Base-by-base conservation (phyloP, 345 rosid genomes). In the Salix purpurea region DNA sequence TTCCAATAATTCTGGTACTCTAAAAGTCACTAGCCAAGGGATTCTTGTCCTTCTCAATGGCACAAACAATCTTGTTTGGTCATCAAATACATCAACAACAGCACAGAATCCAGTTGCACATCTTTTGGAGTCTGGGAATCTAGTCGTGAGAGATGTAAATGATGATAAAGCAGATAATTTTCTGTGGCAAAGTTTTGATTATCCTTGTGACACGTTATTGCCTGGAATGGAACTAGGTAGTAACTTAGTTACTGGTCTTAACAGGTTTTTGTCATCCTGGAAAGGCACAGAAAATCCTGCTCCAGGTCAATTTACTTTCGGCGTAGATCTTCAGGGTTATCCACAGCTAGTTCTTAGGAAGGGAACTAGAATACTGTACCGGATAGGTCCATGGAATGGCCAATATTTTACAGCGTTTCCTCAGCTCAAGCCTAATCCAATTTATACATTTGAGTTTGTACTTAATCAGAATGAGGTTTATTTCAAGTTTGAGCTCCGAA, bases 101-200 rank as follows among this genome's bases (percentile, higher is more conserved):
- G 48, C 71, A 19, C 11, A 40, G 50, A 36, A 21, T 68, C 32
- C 71, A 10, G 50, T 68, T 21, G 71, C 65, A 19, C 46, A 32
- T 2, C 40, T 71, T 0, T 21, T 54, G 28, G 46, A 71, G 3
- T 34, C 74, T 3, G 74, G 74, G 30, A 71, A 71, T 52, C 24
- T 71, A 16, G 64, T 71, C 7, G 15, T 71, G 7, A 32, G 36
- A 15, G 64, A 50, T 16, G 42, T 0, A 28, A 71, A 50, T 50
- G 40, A 5, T 71, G 0, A 0, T 1, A 52, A 28, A 10, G 6
- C 39, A 8, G 61, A 18, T 0, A 48, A 28, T 16, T 50, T 46
- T 32, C 32, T 71, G 42, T 71, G 74, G 74, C 74, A 71, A 24
- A 71, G 73, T 30, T 40, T 71, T 52, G 74, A 71, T 19, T 12